Evolutionary conservation across 208 protist species (phyloP), one percentile per base, ranked within the genome.

Genomic region (Angomonas ambiguus): DNA sequence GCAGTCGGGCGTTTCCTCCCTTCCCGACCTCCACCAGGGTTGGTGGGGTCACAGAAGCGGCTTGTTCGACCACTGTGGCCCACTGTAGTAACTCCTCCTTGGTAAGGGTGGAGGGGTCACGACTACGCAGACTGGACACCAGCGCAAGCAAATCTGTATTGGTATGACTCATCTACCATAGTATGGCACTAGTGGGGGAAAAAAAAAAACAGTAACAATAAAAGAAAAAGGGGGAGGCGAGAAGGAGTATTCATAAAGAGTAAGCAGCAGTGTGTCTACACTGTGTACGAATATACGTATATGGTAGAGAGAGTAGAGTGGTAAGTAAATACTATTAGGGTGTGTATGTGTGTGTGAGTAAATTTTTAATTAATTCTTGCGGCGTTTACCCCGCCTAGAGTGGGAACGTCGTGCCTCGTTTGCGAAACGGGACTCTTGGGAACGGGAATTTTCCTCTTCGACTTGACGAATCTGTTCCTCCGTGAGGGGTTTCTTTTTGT

Each of bases 401-500:
- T 62, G 10, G 13, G 51, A 5, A 22, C 56, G 56, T 5, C 25
- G 32, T 11, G 75, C 77, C 28, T 74, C 75, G 42, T 69, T 67
- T 18, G 83, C 62, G 18, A 42, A n/a, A 16, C 69, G 65, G 16
- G 69, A 58, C 30, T 92, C 83, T 0, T 62, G 60, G 16, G 60
- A 58, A 3, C 85, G 57, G n/a, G 65, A 56, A 16, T 71, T 69
- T 27, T 92, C 83, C 2, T 34, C 33, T 38, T 80, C 65, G 83
- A 77, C 87, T 4, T 67, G 62, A 42, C 74, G 59, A 33, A 85
- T 24, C 56, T 85, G 72, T 1, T 79, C 77, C 24, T 65, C 55
- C 2, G 71, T 80, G n/a, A 76, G 76, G 27, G 85, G 88, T 0
- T 35, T 63, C 68, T 79, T 82, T 49, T 64, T 76, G 66, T 91